Evolutionary conservation across 306 rosid species (phyloP), one percentile per base, ranked within the genome.

Genomic region (Psophocarpus tetragonolobus): DNA sequence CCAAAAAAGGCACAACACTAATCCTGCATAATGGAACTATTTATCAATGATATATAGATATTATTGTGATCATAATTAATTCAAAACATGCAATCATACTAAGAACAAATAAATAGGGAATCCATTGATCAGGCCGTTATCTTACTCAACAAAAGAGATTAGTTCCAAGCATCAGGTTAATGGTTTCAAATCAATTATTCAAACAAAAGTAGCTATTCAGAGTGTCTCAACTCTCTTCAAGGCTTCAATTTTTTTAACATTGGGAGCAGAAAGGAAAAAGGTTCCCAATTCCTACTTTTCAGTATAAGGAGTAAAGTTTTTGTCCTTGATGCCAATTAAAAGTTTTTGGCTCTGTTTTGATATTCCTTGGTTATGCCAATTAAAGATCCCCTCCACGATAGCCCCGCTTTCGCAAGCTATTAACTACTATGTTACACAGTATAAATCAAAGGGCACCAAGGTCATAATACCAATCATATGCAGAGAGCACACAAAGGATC

Each of bases 1-100:
- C 98, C 98, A 94, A 27, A 81, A 32, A 50, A 94, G 96, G 88
- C 98, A 94, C 32, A 87, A 69, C 32, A 79, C 62, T 75, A 94
- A n/a, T 65, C 98, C 98, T 94, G 91, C 82, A 70, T 41, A 75
- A 78, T 61, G 78, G 76, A 83, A 79, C 61, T 60, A 54, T 65
- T 83, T 68, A 78, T 80, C 78, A 77, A 48, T 63, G 67, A 48
- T 64, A 57, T 8, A 30, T 42, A 39, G 18, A 54, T 45, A 45
- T 42, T 75, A 39, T 44, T 44, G 15, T 39, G 24, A 80, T 42
- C 36, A 65, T n/a, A 45, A 69, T 69, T 74, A 24, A 73, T 74
- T 74, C 18, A 23, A 57, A 68, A 71, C 27, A 14, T 32, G 14
- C 36, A 33, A 14, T 44, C 23, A 39, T 48, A 48, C 64, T 23